Conservation (phyloP, 148 eudicot species). For the Bassia scoparia region DNA sequence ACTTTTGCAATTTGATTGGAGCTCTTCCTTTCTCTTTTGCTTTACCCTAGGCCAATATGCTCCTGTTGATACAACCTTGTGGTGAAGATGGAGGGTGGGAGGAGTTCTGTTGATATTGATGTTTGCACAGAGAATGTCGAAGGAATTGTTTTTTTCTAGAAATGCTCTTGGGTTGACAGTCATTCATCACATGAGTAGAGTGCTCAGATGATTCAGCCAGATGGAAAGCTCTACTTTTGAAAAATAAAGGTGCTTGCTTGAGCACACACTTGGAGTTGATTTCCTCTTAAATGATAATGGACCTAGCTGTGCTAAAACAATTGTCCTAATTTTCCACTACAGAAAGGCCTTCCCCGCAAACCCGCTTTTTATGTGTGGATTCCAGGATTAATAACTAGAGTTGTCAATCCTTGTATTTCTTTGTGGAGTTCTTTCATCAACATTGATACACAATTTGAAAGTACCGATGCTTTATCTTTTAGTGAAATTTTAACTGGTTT, state of each 20-base stretch:
- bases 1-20: background rate
- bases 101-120: conserved; percentile 55
- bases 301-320: background rate
- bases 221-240: conserved; percentile 57
- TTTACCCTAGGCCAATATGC: conserved; percentile 59
- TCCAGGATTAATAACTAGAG: conserved; percentile 87
- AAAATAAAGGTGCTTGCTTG: conserved; percentile 53
- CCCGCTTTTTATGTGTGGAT: conserved; percentile 70
- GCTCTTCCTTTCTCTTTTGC: background rate
- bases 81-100: conserved; percentile 88
- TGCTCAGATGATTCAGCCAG: conserved; percentile 64
- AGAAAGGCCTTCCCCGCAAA: conserved; percentile 87
- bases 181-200: conserved; percentile 81
- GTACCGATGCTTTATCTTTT: conserved; percentile 33
- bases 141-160: conserved; percentile 65
- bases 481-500: conserved; percentile 15
- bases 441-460: conserved; percentile 61
- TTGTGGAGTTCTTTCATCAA: conserved; percentile 67
- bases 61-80: conserved; percentile 29
- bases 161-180: conserved; percentile 80
- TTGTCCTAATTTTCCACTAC: conserved; percentile 25
- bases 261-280: conserved; percentile 1
- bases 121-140: conserved; percentile 76
- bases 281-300: background rate
- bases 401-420: conserved; percentile 74